Conservation (phyloP, 2,329 filamentous ascomycete species). For the Fusarium udum region DNA sequence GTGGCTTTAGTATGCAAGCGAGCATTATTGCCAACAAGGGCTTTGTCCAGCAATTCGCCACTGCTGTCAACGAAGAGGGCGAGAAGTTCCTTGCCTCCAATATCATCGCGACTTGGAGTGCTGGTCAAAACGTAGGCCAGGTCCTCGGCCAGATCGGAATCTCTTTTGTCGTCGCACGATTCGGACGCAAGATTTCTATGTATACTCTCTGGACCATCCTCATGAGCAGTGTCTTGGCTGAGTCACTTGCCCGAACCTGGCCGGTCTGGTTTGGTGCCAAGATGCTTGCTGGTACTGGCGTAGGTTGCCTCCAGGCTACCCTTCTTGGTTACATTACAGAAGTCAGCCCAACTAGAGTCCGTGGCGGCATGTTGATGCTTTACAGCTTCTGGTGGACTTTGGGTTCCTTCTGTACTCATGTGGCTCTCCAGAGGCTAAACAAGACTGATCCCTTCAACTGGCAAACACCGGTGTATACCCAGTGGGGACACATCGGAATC, state of each 20-base stretch:
- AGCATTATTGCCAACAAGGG: conserved; percentile 30
- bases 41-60: conserved; percentile 21
- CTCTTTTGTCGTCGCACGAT: conserved; percentile 39
- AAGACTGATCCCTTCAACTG: conserved; percentile 47
- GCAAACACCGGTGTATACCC: conserved; percentile 53
- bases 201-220: conserved; percentile 46
- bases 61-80: conserved; percentile 28
- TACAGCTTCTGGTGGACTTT: conserved; percentile 57
- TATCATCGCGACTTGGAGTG: conserved; percentile 51
- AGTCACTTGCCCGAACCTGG: conserved; percentile 51
- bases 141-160: conserved; percentile 50
- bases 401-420: conserved; percentile 54
- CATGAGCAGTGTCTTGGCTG: conserved; percentile 49
- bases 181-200: conserved; percentile 48
- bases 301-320: conserved; percentile 54
- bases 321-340: conserved; percentile 55
- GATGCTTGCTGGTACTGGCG: conserved; percentile 50
- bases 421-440: conserved; percentile 52
- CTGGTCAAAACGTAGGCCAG: conserved; percentile 53
- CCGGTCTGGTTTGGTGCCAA: conserved; percentile 53
- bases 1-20: conserved; percentile 14
- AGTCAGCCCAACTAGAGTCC: conserved; percentile 51
- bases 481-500: conserved; percentile 56
- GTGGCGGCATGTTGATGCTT: conserved; percentile 52
- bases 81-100: conserved; percentile 46